phyloP scores from a whole-genome alignment of 176 grass and related monocot species.

The Melocanna baccifera region DNA sequence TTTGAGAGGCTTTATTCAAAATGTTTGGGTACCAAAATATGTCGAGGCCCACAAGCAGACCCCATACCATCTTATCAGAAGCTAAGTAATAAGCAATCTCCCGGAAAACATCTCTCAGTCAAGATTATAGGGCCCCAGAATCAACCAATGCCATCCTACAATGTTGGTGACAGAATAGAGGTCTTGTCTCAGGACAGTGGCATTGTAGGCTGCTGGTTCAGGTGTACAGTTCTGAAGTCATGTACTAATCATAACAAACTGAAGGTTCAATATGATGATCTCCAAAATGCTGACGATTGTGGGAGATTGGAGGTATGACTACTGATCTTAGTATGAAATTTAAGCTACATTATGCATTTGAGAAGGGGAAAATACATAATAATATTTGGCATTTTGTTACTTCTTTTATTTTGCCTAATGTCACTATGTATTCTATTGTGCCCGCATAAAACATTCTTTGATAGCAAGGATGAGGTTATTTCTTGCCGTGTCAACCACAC shows the following conservation, averaged over 20 bases:
- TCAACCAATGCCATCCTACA: constrained; percentile 50
- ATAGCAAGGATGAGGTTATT: background rate
- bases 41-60: constrained; percentile 37
- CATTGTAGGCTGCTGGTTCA: constrained; percentile 99
- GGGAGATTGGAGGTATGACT: constrained; percentile 73
- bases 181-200: constrained; percentile 89
- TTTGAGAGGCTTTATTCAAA: constrained; percentile 56
- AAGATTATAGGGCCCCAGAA: constrained; percentile 54
- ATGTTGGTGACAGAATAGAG: constrained; percentile 78
- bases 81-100: constrained; percentile 28
- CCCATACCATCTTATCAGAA: constrained; percentile 57
- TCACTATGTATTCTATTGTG: background rate
- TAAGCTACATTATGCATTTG: constrained; percentile 4
- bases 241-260: constrained; percentile 69
- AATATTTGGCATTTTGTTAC: background rate
- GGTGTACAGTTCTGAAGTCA: constrained; percentile 73
- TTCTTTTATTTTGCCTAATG: background rate
- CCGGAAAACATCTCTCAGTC: constrained; percentile 38
- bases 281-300: constrained; percentile 76
- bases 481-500: background rate
- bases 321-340: constrained; percentile 8
- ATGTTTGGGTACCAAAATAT: constrained; percentile 63
- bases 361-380: background rate
- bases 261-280: constrained; percentile 90
- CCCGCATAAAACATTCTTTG: background rate